Evolutionary conservation across 164 flowering plant species (phyloP).

Genomic region (Brasenia schreberi): DNA sequence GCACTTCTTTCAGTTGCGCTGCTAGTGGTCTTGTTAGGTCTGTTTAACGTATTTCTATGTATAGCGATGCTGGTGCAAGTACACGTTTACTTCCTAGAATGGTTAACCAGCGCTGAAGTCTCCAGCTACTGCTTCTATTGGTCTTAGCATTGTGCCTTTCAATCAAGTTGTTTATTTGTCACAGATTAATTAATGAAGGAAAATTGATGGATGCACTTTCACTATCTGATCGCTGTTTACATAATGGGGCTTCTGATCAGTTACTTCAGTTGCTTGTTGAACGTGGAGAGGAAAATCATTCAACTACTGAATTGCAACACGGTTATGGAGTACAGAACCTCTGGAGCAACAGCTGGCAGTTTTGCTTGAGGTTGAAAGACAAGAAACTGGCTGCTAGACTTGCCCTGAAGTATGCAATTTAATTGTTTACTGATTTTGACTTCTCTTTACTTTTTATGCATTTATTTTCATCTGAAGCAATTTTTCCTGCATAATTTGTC

Average conservation of each 20-base stretch:
- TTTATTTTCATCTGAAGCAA: background rate
- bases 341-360: constrained; percentile 91
- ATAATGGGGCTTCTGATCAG: constrained; percentile 90
- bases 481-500: too few relatives aligned
- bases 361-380: constrained; percentile 82
- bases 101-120: too few relatives aligned
- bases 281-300: constrained; percentile 47
- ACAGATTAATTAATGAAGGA: constrained; percentile 81
- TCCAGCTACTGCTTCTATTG: too few relatives aligned
- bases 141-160: too few relatives aligned
- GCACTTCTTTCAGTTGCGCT: too few relatives aligned
- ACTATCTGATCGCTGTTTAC: constrained; percentile 92
- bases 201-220: constrained; percentile 95
- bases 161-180: constrained; percentile 1
- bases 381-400: constrained; percentile 83
- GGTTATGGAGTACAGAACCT: constrained; percentile 26
- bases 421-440: background rate
- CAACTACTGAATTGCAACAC: constrained; percentile 31
- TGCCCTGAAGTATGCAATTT: constrained; percentile 59
- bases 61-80: too few relatives aligned
- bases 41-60: too few relatives aligned
- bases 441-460: background rate
- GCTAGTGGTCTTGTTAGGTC: too few relatives aligned
- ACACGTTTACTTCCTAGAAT: too few relatives aligned
- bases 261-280: constrained; percentile 79